phyloP scores from a whole-genome alignment of 1,284 basidiomycete genomes.

The Ganoderma leucocontextum region DNA sequence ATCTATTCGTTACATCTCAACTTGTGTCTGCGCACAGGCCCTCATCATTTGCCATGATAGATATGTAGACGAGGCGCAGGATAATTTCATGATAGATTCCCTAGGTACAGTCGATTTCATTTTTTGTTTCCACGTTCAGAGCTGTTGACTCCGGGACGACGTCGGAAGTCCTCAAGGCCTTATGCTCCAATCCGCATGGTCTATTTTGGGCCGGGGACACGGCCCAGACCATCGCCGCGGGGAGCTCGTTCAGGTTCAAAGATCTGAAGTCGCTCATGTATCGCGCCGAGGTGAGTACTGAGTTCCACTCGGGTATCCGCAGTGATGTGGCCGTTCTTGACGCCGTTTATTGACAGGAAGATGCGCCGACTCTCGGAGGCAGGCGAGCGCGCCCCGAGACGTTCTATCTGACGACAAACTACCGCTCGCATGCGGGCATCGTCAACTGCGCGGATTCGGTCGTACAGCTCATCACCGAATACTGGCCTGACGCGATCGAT shows the following conservation, averaged over 20 bases:
- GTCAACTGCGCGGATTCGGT: conserved; percentile 71
- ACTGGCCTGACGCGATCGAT: conserved; percentile 77
- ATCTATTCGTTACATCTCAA: background rate
- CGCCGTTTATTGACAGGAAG: background rate
- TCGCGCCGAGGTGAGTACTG: conserved; percentile 61
- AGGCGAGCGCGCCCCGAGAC: conserved; percentile 45
- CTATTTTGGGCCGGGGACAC: conserved; percentile 85
- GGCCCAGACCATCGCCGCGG: conserved; percentile 79
- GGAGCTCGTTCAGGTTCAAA: conserved; percentile 76
- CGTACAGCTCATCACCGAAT: conserved; percentile 63
- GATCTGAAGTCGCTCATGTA: conserved; percentile 75
- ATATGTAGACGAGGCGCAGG: conserved; percentile 80
- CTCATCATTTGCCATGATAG: conserved; percentile 42
- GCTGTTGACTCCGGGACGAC: background rate
- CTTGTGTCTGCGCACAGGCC: background rate
- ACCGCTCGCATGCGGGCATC: conserved; percentile 73
- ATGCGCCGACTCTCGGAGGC: background rate
- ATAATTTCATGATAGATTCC: conserved; percentile 74
- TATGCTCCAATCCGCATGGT: conserved; percentile 71
- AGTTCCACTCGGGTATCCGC: background rate
- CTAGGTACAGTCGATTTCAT: background rate
- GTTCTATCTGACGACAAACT: conserved; percentile 72
- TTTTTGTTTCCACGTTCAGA: background rate
- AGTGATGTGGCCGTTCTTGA: background rate
- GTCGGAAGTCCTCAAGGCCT: conserved; percentile 55